Evolutionary conservation across 371 early-diverging fungal genomes (phyloP).

Genomic region (Lichtheimia corymbifera): DNA sequence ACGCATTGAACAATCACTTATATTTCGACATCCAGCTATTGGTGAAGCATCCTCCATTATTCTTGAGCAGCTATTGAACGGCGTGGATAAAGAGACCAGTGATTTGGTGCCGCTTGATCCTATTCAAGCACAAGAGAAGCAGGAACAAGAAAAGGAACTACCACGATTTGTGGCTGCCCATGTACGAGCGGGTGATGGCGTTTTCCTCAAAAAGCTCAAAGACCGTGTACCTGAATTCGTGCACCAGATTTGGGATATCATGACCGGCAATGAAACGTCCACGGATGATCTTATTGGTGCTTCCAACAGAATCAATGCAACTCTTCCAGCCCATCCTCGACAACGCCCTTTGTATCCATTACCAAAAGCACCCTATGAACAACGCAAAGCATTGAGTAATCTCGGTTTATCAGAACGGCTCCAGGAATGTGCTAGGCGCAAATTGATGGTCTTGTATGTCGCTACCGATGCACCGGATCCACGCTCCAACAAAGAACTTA

Average conservation of each 20-base stretch:
- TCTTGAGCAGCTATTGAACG: slow-evolving; percentile 23
- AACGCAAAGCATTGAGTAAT: slow-evolving; percentile 12
- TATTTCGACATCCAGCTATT: slow-evolving; percentile 26
- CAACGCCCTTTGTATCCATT: slow-evolving; percentile 12
- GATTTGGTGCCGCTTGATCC: slow-evolving; percentile 26
- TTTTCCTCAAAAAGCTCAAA: slow-evolving; percentile 24
- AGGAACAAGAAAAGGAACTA: slow-evolving; percentile 11
- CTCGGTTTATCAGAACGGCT: slow-evolving; percentile 12
- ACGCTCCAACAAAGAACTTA: slow-evolving; percentile 15
- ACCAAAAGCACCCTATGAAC: slow-evolving; percentile 19
- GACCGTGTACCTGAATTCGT: slow-evolving; percentile 31
- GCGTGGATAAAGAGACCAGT: slow-evolving; percentile 10
- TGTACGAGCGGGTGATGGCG: slow-evolving; percentile 37
- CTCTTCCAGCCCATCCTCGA: neutral
- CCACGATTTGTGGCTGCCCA: slow-evolving; percentile 40
- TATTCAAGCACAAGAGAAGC: slow-evolving; percentile 18
- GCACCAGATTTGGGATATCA: slow-evolving; percentile 32
- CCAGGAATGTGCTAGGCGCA: slow-evolving; percentile 14
- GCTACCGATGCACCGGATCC: slow-evolving; percentile 27
- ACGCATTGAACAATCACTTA: slow-evolving; percentile 26
- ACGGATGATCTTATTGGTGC: slow-evolving; percentile 25
- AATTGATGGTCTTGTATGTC: slow-evolving; percentile 30
- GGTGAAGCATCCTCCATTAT: slow-evolving; percentile 23
- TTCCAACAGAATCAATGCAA: slow-evolving; percentile 15
- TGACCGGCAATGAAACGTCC: slow-evolving; percentile 29